Percentiles rank a stretch among this genome's conserved stretches.
These are phyloP conservation scores for Erucastrum elatum DNA, from an alignment of 345 rosid genomes.

Conservation along the genomic window DNA sequence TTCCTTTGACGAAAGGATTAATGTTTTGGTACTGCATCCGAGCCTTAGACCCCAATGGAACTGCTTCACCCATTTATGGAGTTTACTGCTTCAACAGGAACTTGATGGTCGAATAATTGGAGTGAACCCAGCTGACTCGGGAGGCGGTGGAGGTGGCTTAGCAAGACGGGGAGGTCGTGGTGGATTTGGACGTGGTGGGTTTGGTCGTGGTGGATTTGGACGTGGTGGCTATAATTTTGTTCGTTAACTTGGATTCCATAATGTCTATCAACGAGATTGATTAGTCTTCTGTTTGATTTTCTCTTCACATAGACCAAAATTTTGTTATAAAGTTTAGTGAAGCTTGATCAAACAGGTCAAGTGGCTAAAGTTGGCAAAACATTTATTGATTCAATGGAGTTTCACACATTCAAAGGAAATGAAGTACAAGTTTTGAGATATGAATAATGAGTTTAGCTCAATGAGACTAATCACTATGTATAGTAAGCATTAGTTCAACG, in stretches of 20 bases:
- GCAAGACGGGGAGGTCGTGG: constrained; percentile 34
- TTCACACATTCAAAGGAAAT: constrained; percentile 1
- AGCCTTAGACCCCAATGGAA: neutral
- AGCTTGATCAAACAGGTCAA: constrained; percentile 23
- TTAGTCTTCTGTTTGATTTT: constrained; percentile 10
- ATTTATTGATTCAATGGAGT: constrained; percentile 21
- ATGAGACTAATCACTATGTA: neutral
- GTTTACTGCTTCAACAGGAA: constrained; percentile 18
- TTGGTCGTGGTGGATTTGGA: neutral
- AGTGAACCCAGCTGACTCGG: constrained; percentile 30
- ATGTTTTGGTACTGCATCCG: constrained; percentile 14
- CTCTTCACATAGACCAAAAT: constrained; percentile 12
- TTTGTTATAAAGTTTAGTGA: constrained; percentile 13
- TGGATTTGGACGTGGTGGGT: constrained; percentile 17
- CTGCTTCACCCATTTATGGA: neutral
- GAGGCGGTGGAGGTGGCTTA: constrained; percentile 34
- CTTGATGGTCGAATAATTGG: constrained; percentile 30
- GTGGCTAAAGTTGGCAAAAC: constrained; percentile 3
- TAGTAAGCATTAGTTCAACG: constrained; percentile 42
- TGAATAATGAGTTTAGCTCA: constrained; percentile 18
- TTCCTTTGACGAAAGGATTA: neutral
- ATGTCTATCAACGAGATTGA: neutral
- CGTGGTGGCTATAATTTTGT: constrained; percentile 26
- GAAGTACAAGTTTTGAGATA: constrained; percentile 4
- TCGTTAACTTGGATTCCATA: constrained; percentile 16